Conservation (phyloP, 2,329 filamentous ascomycete genomes). For the Pseudogymnoascus sp. region DNA sequence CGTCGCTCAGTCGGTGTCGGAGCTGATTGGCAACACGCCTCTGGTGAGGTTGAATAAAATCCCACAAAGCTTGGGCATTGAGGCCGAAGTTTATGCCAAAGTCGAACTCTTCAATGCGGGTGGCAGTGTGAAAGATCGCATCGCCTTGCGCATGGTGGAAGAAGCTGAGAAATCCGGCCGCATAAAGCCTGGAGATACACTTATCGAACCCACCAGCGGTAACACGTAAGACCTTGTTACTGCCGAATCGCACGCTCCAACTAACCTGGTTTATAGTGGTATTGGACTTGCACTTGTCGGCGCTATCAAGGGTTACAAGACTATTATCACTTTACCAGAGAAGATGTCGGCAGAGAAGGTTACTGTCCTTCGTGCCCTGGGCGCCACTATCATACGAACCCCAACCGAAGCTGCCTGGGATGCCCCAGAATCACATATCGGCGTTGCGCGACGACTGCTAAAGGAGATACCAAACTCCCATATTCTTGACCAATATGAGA, state of each 20-base stretch:
- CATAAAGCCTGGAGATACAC: slow-evolving; percentile 92
- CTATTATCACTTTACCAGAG: slow-evolving; percentile 96
- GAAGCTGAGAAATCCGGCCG: slow-evolving; percentile 84
- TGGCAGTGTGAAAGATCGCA: slow-evolving; percentile 89
- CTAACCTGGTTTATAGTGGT: slow-evolving; percentile 41
- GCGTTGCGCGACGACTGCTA: slow-evolving; percentile 79
- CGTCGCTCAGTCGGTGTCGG: slow-evolving; percentile 56
- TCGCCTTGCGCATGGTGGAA: slow-evolving; percentile 95
- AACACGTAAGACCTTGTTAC: slow-evolving; percentile 58
- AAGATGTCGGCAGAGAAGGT: slow-evolving; percentile 99
- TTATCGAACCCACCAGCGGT: slow-evolving; percentile 96
- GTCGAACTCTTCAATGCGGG: slow-evolving; percentile 91
- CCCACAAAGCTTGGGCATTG: slow-evolving; percentile 81
- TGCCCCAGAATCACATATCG: slow-evolving; percentile 91
- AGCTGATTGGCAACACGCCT: slow-evolving; percentile 94
- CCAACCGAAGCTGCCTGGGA: slow-evolving; percentile 94
- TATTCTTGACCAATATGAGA: slow-evolving; percentile 94
- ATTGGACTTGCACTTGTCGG: slow-evolving; percentile 91
- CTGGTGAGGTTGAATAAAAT: slow-evolving; percentile 89
- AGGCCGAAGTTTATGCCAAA: slow-evolving; percentile 84
- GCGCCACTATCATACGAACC: slow-evolving; percentile 94
- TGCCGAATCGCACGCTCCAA: not conserved
- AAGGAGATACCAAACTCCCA: slow-evolving; percentile 96
- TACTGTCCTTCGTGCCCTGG: slow-evolving; percentile 83
- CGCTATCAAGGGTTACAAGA: slow-evolving; percentile 95